These are phyloP conservation scores for Macrophomina pseudophaseolina DNA, from an alignment of 2,329 filamentous ascomycete species.

Conservation along the genomic window DNA sequence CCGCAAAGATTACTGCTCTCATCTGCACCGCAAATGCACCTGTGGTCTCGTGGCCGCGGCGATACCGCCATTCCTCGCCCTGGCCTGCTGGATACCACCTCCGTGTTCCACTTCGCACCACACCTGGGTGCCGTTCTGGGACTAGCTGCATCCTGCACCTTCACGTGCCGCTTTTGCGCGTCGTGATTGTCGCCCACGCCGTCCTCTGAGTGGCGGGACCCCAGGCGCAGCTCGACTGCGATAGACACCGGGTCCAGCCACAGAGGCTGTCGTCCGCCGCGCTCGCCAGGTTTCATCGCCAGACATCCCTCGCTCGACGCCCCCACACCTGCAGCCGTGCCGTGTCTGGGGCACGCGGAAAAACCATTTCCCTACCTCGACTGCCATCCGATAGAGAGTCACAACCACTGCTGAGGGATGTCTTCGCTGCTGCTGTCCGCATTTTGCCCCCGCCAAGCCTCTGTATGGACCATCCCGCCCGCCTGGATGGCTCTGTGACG, in stretches of 20 bases:
- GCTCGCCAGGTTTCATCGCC: slow-evolving; percentile 23
- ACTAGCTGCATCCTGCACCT: slow-evolving; percentile 21
- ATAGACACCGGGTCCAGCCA: slow-evolving; percentile 16
- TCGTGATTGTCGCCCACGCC: slow-evolving; percentile 22
- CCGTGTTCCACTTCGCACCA: slow-evolving; percentile 24
- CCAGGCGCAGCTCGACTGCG: slow-evolving; percentile 2
- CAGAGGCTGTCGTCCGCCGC: slow-evolving; percentile 6
- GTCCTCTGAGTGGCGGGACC: slow-evolving; percentile 18
- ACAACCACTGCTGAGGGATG: too few species aligned
- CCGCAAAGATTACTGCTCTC: slow-evolving; percentile 24
- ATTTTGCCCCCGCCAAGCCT: not conserved
- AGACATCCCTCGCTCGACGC: slow-evolving; percentile 8
- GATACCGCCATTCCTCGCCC: slow-evolving; percentile 22
- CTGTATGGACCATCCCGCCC: not conserved
- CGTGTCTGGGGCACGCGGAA: slow-evolving; percentile 15
- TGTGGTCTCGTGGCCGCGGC: slow-evolving; percentile 26
- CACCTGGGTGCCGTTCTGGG: slow-evolving; percentile 19
- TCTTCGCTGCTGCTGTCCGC: not conserved
- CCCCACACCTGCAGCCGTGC: slow-evolving; percentile 20
- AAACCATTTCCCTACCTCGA: slow-evolving; percentile 16
- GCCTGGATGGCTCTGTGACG: not conserved
- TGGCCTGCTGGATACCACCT: slow-evolving; percentile 20
- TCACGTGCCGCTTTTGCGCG: slow-evolving; percentile 24
- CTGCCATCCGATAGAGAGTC: too few species aligned
- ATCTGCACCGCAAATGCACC: slow-evolving; percentile 25